Base-by-base conservation (phyloP, 768 basidiomycete species). In the Agrocybe chaxingu region DNA sequence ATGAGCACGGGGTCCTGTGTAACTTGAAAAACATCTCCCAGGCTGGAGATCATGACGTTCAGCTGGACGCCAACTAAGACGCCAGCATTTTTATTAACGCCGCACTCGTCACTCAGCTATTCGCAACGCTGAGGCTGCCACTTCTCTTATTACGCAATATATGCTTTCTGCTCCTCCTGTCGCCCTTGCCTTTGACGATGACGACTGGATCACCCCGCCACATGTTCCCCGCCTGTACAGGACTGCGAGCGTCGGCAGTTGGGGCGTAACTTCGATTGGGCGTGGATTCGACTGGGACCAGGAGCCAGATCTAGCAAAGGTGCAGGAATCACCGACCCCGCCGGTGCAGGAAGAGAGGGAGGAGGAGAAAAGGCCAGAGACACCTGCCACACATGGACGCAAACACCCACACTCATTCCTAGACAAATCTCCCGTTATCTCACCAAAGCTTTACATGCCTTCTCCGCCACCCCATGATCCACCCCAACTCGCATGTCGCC, bases 181-280 rank as follows among this genome's bases (percentile, higher is more conserved):
- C 57, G 83, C 85, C 62, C 67, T 84, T 61, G 67, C 75, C 48
- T 85, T 84, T 66, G 86, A 87, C 62, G 84, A 81, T 54, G 83
- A 85, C 56, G 86, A 84, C 60, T 88, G 87, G 87, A 74, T 76
- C 53, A 59, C 76, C 24, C 72, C 80, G 37, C 70, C 73, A 34
- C 72, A 76, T 30, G 65, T 76, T 3, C 67, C 75, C 29, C 68
- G 68, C 49, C 74, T 85, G 13, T 82, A 84, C 67, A 73, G 79
- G 52, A 70, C 84, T 6, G 77, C 86, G 36, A 87, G 84, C 52
- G 82, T 86, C 47, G 81, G 84, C 31, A 90, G 88, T 67, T 92
- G 88, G 87, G 86, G 85, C 6, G 89, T 92, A 53, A 92, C 90
- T 13, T 89, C 81, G 34, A 85, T 92, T 42, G 90, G 90, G 8